Conservation (phyloP, 2,329 filamentous ascomycete species). For the Cladobotryum protrusum region DNA sequence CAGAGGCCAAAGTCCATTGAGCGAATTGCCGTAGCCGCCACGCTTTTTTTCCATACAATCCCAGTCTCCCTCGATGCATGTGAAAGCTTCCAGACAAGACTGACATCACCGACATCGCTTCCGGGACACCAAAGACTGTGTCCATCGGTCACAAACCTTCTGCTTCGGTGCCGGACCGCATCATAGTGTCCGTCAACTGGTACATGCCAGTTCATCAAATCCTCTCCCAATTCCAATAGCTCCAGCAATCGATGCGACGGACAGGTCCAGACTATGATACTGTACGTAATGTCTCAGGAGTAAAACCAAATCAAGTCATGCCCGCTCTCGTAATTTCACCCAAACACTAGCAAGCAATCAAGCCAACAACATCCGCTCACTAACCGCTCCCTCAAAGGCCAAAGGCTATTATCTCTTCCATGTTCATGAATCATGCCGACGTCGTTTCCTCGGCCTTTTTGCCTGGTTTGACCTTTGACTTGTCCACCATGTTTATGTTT, state of each 20-base stretch:
- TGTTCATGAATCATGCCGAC: neutral
- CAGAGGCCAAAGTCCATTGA: neutral
- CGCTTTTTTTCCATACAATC: too few relatives aligned
- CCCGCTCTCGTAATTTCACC: too few relatives aligned
- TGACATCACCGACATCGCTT: too few relatives aligned
- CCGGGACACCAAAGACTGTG: neutral
- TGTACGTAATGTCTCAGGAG: neutral
- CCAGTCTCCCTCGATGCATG: too few relatives aligned
- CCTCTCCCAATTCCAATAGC: neutral
- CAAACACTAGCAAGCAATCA: too few relatives aligned
- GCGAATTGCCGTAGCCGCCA: too few relatives aligned
- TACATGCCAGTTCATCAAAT: neutral
- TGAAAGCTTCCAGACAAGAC: too few relatives aligned
- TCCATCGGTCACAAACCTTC: neutral
- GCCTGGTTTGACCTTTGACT: constrained; percentile 2
- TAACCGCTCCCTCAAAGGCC: too few relatives aligned
- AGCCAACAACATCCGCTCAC: too few relatives aligned
- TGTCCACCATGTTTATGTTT: constrained; percentile 12
- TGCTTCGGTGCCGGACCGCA: neutral
- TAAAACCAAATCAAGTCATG: neutral
- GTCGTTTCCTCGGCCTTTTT: neutral
- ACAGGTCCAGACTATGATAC: neutral
- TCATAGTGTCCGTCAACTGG: neutral
- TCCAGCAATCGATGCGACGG: neutral
- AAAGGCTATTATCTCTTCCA: too few relatives aligned